Base-by-base conservation (phyloP, 164 flowering plant species). In the Magnolia changhungtana region DNA sequence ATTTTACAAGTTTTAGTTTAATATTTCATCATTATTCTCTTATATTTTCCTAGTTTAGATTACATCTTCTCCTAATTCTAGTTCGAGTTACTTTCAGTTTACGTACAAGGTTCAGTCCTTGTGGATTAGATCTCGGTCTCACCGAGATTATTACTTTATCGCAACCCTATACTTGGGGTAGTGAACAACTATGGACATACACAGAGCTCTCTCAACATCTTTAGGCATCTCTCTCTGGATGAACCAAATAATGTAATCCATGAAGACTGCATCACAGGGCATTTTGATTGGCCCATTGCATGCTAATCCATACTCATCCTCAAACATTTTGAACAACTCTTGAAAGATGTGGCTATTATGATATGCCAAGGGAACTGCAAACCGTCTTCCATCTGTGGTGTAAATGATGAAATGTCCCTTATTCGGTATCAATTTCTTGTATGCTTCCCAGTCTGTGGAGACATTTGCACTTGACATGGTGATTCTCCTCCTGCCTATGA, bases 311-410 rank as follows among this genome's bases (percentile, higher is more conserved):
- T 75, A 81, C 63, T 73, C 80, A 16, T 78, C 83, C 65, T 78
- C 80, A 18, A 86, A 73, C 80, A 86, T 76, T 45, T 68, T 76
- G 5, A 86, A 71, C 7, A 86, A 72, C 74, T 79, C 84, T 67
- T 24, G 76, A 19, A 84, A 80, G 37, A 83, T 68, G 50, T 50
- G 63, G 37, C 55, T 76, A 16, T 37, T 74, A 45, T 80, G 80
- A 51, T 61, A 78, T 2, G 49, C 66, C 76, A 81, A 75, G 0
- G 87, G 85, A 63, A 83, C n/a, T 67, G 74, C 50, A 50, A 73
- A 78, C 7, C 80, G 76, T 6, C 19, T 21, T 16, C 72, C 73
- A 20, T 78, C 80, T 5, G 67, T 23, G 1, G 76, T 74, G 59
- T 73, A 73, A 8, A 74, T 68, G 5, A 78, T 71, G 69, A 74